Conservation (phyloP, 148 eudicot species). For the Beta vulgaris region DNA sequence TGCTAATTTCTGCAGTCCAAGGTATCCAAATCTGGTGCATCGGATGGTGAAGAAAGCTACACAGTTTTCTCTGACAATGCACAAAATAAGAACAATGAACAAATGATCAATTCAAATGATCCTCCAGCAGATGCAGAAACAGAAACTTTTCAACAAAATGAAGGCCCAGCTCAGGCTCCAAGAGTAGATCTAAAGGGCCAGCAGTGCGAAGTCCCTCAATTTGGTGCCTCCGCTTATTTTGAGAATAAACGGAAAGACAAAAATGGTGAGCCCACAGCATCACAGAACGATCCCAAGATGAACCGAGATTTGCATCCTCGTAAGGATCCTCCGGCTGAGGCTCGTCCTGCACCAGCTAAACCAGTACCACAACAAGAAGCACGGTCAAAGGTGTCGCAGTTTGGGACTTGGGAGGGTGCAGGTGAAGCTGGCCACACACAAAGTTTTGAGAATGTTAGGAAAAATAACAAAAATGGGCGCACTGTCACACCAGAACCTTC, state of each 20-base stretch:
- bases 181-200: conserved; percentile 19
- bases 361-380: conserved; percentile 22
- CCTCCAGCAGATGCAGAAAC: conserved; percentile 43
- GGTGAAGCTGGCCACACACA: conserved; percentile 33
- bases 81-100: conserved; percentile 31
- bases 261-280: conserved; percentile 11
- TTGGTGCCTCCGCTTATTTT: conserved; percentile 34
- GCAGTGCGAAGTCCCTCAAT: conserved; percentile 29
- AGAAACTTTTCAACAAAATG: conserved; percentile 19
- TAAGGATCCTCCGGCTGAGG: conserved; percentile 12
- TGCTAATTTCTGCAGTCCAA: conserved; percentile 21
- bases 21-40: conserved; percentile 45
- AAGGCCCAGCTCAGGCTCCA: conserved; percentile 11
- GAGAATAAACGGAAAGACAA: conserved; percentile 26
- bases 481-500: conserved; percentile 18
- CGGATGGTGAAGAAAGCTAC: conserved; percentile 37
- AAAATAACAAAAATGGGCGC: conserved; percentile 9
- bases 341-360: conserved; percentile 15
- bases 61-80: conserved; percentile 41
- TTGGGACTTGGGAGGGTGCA: conserved; percentile 38
- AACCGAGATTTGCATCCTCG: conserved; percentile 32
- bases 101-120: conserved; percentile 55
- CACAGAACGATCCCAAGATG: conserved; percentile 43
- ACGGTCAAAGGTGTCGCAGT: conserved; percentile 34
- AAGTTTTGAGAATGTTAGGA: conserved; percentile 29